These are phyloP conservation scores for Teunomyces tritomae DNA, from an alignment of 805 yeast genomes.

Conservation along the genomic window DNA sequence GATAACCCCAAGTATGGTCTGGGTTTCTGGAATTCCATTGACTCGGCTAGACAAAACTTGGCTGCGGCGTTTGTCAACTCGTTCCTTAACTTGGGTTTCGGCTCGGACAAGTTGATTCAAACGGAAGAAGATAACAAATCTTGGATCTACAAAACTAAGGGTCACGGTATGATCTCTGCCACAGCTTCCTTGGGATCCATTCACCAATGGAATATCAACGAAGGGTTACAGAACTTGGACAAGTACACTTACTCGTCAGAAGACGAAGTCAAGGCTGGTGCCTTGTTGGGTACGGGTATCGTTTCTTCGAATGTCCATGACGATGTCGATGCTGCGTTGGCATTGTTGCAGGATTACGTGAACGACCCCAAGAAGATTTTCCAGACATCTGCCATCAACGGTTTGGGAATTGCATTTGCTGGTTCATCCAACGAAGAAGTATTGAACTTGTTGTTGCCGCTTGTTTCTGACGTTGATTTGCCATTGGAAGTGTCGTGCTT, in stretches of 20 bases:
- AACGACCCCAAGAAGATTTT: conserved; percentile 59
- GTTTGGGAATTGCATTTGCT: conserved; percentile 92
- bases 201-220: conserved; percentile 86
- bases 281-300: conserved; percentile 91
- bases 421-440: conserved; percentile 90
- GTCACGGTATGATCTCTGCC: conserved; percentile 85
- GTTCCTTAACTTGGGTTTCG: conserved; percentile 87
- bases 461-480: conserved; percentile 72
- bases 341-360: conserved; percentile 81
- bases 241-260: conserved; percentile 83
- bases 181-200: conserved; percentile 90
- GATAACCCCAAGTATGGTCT: conserved; percentile 65
- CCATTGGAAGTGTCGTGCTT: conserved; percentile 78
- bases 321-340: conserved; percentile 89
- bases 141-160: conserved; percentile 92
- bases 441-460: conserved; percentile 70
- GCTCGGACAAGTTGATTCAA: conserved; percentile 75
- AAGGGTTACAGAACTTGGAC: conserved; percentile 87
- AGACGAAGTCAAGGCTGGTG: conserved; percentile 91
- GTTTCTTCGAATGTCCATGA: conserved; percentile 91
- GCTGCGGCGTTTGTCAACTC: conserved; percentile 95
- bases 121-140: conserved; percentile 68
- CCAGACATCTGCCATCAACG: conserved; percentile 80
- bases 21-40: conserved; percentile 56
- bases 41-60: conserved; percentile 91